Evolutionary conservation across 192 early-diverging fungal genomes (phyloP), one percentile per base, ranked within the genome.

Genomic region (Thoreauomyces humboldtii): DNA sequence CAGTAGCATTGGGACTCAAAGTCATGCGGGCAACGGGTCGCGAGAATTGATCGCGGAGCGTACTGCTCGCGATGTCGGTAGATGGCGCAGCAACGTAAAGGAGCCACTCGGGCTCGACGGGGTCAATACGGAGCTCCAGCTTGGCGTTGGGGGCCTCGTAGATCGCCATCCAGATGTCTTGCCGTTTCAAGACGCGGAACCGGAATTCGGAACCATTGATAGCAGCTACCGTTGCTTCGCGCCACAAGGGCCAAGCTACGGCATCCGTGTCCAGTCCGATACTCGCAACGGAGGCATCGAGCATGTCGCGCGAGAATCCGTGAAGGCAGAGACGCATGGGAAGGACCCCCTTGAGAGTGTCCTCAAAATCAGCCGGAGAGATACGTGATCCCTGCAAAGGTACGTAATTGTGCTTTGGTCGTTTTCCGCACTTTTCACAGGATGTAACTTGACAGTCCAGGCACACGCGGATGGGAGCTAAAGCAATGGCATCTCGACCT

Each of bases 371-470:
- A 7, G 43, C 31, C 1, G 73, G 71, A 0, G n/a, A 17, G 5
- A 61, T 14, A 14, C 77, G 42, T 15, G 25, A 25, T 0, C 21
- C 9, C 0, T 45, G 48, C 4, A 52, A 32, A 21, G 53, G 42
- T 11, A 27, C 46, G 53, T 73, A 79, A 25, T 61, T 47, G 45
- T 79, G 77, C 44, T 79, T 72, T 19, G 77, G 77, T n/a, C 74
- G 63, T 19, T 65, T 70, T 1, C 73, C 72, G 42, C 77, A 79
- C 17, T 52, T 59, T 1, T 57, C n/a, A 52, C 77, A 79, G 19
- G 77, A 53, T 0, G 77, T 70, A 47, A 59, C 53, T 4, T 25
- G 28, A 48, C 77, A 79, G 29, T 73, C 74, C 15, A 25, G 31
- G 43, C 77, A 79, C 24, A 37, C 46, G 29, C 63, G 63, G 42